Conservation (phyloP, 2,329 filamentous ascomycete genomes). For the Emydomyces testavorans region DNA sequence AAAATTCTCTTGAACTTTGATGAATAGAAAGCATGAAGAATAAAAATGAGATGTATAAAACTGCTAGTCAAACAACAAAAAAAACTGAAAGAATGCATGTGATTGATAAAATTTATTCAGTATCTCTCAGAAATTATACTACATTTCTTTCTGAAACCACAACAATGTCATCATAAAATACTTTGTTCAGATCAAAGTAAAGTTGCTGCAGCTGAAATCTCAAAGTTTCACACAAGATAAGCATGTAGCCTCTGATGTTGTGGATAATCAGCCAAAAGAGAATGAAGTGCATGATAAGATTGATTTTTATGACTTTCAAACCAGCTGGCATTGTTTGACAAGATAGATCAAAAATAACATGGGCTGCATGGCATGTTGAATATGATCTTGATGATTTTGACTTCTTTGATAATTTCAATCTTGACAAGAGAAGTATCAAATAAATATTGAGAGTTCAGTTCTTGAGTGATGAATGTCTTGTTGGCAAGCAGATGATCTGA, state of each 20-base stretch:
- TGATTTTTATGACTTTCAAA: neutral
- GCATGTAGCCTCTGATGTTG: conserved; percentile 2
- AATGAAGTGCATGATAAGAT: neutral
- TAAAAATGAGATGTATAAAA: neutral
- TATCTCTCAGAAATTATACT: neutral
- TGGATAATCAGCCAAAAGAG: conserved; percentile 5
- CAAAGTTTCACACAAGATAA: neutral
- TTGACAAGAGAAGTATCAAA: too few relatives aligned
- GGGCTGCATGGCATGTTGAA: neutral
- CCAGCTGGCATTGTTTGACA: conserved; percentile 1
- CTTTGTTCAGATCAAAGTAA: neutral
- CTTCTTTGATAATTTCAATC: conserved; percentile 1
- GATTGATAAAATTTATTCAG: neutral
- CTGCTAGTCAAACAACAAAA: neutral
- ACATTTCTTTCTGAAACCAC: neutral
- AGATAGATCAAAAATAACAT: neutral
- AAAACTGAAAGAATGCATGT: neutral
- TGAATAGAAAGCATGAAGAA: too few relatives aligned
- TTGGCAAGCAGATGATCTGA: neutral
- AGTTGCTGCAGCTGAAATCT: neutral
- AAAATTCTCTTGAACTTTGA: too few relatives aligned
- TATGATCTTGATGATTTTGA: neutral
- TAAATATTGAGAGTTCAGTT: neutral
- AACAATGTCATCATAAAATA: conserved; percentile 3
- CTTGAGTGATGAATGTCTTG: conserved; percentile 1